Percentiles rank a stretch among this genome's conserved stretches.
phyloP scores from a whole-genome alignment of 768 basidiomycete genomes.

The Hygrocybe coccinea region DNA sequence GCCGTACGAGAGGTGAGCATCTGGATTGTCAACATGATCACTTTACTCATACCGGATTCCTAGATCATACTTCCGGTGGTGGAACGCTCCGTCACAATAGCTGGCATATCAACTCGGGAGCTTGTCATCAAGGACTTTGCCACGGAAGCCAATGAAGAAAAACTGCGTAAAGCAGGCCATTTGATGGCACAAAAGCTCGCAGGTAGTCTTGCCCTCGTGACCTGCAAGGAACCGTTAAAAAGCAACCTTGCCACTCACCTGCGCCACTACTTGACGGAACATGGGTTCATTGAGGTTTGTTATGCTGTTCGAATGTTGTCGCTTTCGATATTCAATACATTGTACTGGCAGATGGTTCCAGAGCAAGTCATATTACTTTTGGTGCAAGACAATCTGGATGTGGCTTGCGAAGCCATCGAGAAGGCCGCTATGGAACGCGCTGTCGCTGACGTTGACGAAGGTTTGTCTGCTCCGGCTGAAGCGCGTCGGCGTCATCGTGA shows the following conservation, averaged over 20 bases:
- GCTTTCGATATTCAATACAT: conserved; percentile 14
- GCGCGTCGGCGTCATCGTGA: conserved; percentile 82
- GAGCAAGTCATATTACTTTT: conserved; percentile 77
- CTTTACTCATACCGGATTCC: conserved; percentile 5
- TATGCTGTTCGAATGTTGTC: conserved; percentile 1
- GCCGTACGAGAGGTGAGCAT: conserved; percentile 83
- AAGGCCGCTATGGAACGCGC: conserved; percentile 98
- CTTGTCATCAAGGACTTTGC: conserved; percentile 94
- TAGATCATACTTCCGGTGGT: conserved; percentile 96
- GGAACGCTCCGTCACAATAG: conserved; percentile 96
- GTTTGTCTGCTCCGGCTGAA: conserved; percentile 77
- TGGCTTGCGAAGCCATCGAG: conserved; percentile 91
- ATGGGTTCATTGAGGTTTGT: conserved; percentile 81
- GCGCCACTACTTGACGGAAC: conserved; percentile 75
- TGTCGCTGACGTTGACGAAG: conserved; percentile 87
- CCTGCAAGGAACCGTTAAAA: conserved; percentile 95
- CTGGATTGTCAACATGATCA: not conserved
- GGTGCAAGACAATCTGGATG: conserved; percentile 87
- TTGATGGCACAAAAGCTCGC: conserved; percentile 97
- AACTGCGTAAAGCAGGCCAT: conserved; percentile 86
- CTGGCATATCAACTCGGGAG: conserved; percentile 94
- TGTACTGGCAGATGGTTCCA: conserved; percentile 53
- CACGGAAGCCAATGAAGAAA: conserved; percentile 85
- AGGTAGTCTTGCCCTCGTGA: conserved; percentile 92
- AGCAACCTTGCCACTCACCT: conserved; percentile 87